These are phyloP conservation scores for Leccinum subatratum DNA, from an alignment of 1,284 basidiomycete species.

Conservation along the genomic window DNA sequence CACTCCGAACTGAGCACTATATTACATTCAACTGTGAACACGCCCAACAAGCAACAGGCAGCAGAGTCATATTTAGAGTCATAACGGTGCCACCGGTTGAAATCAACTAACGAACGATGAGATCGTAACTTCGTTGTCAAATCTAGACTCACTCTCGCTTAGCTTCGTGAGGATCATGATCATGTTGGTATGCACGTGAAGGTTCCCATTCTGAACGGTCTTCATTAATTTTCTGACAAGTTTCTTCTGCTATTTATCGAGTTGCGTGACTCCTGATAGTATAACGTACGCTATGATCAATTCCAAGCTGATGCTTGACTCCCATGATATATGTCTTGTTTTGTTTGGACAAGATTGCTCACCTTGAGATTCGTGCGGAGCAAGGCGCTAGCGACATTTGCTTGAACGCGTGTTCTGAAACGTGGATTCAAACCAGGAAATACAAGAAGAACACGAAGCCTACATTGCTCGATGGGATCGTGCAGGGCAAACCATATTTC, in stretches of 20 bases:
- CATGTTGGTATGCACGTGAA: conserved; percentile 17
- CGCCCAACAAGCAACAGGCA: too few species aligned
- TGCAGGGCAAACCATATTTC: neutral
- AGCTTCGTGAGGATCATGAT: conserved; percentile 22
- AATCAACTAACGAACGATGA: conserved; percentile 1
- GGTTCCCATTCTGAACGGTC: conserved; percentile 2
- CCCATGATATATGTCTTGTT: neutral
- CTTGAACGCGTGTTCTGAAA: neutral
- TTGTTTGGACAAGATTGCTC: neutral
- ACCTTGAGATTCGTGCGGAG: neutral
- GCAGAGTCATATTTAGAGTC: too few species aligned
- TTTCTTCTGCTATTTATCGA: conserved; percentile 4
- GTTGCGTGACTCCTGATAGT: conserved; percentile 8
- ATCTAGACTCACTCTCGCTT: conserved; percentile 10
- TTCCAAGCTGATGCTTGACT: too few species aligned
- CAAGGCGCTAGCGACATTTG: neutral
- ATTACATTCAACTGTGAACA: too few species aligned
- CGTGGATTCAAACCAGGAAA: neutral
- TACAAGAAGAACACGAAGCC: neutral
- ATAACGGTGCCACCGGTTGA: too few species aligned
- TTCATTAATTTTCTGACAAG: conserved; percentile 14
- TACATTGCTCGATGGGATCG: neutral
- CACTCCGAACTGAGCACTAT: too few species aligned
- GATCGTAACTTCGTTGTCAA: conserved; percentile 1
- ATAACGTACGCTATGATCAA: too few species aligned